phyloP scores from a whole-genome alignment of 805 yeast species.

The Myxozyma lipomycoides region DNA sequence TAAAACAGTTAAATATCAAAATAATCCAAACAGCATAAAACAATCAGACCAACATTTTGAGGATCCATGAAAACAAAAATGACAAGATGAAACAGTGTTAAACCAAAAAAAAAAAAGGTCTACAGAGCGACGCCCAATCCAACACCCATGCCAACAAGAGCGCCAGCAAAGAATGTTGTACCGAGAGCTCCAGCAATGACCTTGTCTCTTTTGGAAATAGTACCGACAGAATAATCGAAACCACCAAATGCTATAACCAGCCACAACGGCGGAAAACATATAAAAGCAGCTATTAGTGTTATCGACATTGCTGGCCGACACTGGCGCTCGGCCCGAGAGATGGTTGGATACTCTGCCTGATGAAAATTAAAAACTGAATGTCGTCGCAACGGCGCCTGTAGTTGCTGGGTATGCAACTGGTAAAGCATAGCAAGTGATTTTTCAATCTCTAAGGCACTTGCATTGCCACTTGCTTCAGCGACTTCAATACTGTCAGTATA shows the following conservation, averaged over 20 bases:
- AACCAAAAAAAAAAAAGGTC: too few relatives aligned
- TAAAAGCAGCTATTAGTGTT: conserved; percentile 28
- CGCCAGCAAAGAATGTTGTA: conserved; percentile 13
- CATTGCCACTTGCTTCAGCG: background rate
- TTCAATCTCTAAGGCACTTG: background rate
- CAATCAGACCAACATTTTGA: too few relatives aligned
- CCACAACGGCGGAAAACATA: conserved; percentile 41
- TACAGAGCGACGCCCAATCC: conserved; percentile 29
- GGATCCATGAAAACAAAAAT: too few relatives aligned
- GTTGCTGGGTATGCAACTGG: conserved; percentile 10
- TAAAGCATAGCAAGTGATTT: conserved; percentile 15
- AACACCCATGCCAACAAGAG: conserved; percentile 22
- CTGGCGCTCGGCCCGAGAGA: conserved; percentile 1
- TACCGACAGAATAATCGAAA: conserved; percentile 37
- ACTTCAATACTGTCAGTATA: background rate
- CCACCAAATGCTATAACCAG: conserved; percentile 39
- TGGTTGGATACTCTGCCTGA: background rate
- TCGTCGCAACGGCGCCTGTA: background rate
- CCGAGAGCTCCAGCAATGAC: conserved; percentile 38
- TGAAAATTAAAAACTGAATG: background rate
- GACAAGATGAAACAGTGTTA: too few relatives aligned
- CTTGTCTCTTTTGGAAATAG: conserved; percentile 35
- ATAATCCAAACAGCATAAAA: too few relatives aligned
- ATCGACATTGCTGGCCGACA: conserved; percentile 18
- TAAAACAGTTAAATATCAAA: too few relatives aligned